Evolutionary conservation across 1,284 basidiomycete species (phyloP).

Genomic region (Trichosporon sp.): DNA sequence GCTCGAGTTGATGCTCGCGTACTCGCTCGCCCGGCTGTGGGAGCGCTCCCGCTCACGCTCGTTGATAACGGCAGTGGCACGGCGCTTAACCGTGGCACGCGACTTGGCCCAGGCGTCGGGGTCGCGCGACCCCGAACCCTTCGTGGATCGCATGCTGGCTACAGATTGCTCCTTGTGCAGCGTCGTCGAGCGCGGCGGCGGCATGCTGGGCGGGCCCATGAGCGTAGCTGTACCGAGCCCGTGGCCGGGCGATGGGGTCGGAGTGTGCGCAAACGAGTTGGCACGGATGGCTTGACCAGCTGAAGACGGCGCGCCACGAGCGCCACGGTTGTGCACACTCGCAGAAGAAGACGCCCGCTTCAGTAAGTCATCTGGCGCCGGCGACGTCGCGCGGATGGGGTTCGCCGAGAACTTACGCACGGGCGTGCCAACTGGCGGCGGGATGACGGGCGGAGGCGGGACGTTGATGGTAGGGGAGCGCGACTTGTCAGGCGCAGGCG

Average conservation of each 20-base stretch:
- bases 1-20: conserved; percentile 32
- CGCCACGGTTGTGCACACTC: conserved; percentile 24
- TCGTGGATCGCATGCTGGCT: conserved; percentile 52
- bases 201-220: conserved; percentile 66
- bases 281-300: conserved; percentile 32
- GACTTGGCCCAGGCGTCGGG: conserved; percentile 49
- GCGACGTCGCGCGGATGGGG: conserved; percentile 71
- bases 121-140: conserved; percentile 23
- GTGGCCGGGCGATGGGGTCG: neutral
- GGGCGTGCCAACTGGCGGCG: conserved; percentile 59
- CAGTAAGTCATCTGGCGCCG: conserved; percentile 79
- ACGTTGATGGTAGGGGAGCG: conserved; percentile 77
- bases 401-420: conserved; percentile 44
- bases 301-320: neutral
- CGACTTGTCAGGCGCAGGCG: conserved; percentile 60
- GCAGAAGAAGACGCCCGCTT: conserved; percentile 78
- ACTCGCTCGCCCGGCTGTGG: conserved; percentile 15
- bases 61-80: conserved; percentile 24
- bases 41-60: conserved; percentile 13
- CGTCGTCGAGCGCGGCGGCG: conserved; percentile 54
- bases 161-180: conserved; percentile 2
- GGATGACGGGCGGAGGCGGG: conserved; percentile 73
- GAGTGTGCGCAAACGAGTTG: conserved; percentile 23
- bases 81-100: conserved; percentile 36
- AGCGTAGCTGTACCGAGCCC: conserved; percentile 48